These are phyloP conservation scores for Powellomyces hirtus DNA, from an alignment of 192 early-diverging fungal species.

Conservation along the genomic window DNA sequence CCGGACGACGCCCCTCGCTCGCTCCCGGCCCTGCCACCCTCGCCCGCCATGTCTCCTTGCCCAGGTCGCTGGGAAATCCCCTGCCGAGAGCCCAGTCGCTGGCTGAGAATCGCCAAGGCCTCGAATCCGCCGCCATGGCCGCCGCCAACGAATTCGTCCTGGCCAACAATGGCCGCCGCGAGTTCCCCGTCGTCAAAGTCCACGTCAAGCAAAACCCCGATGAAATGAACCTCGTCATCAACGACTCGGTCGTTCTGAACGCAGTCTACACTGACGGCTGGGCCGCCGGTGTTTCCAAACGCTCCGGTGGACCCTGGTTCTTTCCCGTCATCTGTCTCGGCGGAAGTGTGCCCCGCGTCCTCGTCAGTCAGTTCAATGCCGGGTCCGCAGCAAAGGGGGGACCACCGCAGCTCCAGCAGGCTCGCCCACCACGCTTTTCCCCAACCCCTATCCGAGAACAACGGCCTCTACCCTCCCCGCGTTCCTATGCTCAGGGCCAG, in stretches of 20 bases:
- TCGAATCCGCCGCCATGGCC: background rate
- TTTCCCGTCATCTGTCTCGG: conserved; percentile 43
- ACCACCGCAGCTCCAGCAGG: background rate
- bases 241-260: conserved; percentile 34
- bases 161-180: conserved; percentile 29
- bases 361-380: background rate
- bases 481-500: conserved; percentile 1
- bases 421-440: background rate
- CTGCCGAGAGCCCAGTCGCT: background rate
- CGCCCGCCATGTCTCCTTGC: conserved; percentile 12
- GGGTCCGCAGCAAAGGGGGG: background rate
- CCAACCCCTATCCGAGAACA: background rate
- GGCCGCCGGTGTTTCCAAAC: conserved; percentile 37
- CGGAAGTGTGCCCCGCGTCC: conserved; percentile 37
- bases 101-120: background rate
- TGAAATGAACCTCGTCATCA: conserved; percentile 37
- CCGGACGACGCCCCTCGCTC: background rate
- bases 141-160: conserved; percentile 20
- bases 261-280: conserved; percentile 40
- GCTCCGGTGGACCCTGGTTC: conserved; percentile 40
- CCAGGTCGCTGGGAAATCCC: conserved; percentile 1
- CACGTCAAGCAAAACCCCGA: conserved; percentile 30
- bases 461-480: background rate
- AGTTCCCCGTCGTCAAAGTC: conserved; percentile 34
- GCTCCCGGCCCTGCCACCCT: background rate